phyloP scores from a whole-genome alignment of 495 filamentous ascomycete genomes.

The Talaromyces adpressus region DNA sequence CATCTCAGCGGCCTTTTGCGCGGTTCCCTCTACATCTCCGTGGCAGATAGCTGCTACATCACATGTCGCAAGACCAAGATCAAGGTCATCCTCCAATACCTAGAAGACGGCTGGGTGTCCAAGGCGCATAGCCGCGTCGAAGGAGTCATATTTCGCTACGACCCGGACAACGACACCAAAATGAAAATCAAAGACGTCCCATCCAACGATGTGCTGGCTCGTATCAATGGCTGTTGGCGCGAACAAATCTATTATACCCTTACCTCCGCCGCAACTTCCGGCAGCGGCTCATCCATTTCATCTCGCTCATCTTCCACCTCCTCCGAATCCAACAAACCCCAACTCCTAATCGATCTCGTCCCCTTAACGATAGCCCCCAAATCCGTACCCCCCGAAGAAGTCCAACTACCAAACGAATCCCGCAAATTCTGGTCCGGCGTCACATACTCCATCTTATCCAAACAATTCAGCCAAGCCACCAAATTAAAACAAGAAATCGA shows the following conservation, averaged over 20 bases:
- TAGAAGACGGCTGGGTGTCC: slow-evolving; percentile 92
- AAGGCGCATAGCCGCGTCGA: slow-evolving; percentile 86
- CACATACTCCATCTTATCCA: slow-evolving; percentile 77
- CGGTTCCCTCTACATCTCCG: slow-evolving; percentile 75
- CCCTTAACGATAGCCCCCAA: slow-evolving; percentile 75
- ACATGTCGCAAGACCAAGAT: slow-evolving; percentile 80
- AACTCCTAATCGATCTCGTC: slow-evolving; percentile 75
- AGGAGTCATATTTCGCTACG: slow-evolving; percentile 83
- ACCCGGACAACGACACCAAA: slow-evolving; percentile 71
- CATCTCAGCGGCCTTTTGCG: slow-evolving; percentile 83
- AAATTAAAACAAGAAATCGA: slow-evolving; percentile 85
- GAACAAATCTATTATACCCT: slow-evolving; percentile 62
- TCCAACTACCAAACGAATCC: slow-evolving; percentile 85
- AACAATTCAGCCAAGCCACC: slow-evolving; percentile 79
- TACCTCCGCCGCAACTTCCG: slow-evolving; percentile 29
- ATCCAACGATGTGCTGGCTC: slow-evolving; percentile 73
- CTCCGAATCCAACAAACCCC: slow-evolving; percentile 26
- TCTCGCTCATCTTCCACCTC: background rate
- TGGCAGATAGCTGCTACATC: slow-evolving; percentile 80
- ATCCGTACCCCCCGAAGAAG: slow-evolving; percentile 61
- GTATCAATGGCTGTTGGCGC: slow-evolving; percentile 78
- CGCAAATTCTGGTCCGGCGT: slow-evolving; percentile 82
- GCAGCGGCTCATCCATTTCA: background rate
- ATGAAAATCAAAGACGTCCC: slow-evolving; percentile 76
- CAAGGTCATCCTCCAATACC: slow-evolving; percentile 85